Percentiles rank a stretch among this genome's conserved stretches.
Evolutionary conservation across 805 yeast genomes (phyloP).

Genomic region (Yarrowia sp.): DNA sequence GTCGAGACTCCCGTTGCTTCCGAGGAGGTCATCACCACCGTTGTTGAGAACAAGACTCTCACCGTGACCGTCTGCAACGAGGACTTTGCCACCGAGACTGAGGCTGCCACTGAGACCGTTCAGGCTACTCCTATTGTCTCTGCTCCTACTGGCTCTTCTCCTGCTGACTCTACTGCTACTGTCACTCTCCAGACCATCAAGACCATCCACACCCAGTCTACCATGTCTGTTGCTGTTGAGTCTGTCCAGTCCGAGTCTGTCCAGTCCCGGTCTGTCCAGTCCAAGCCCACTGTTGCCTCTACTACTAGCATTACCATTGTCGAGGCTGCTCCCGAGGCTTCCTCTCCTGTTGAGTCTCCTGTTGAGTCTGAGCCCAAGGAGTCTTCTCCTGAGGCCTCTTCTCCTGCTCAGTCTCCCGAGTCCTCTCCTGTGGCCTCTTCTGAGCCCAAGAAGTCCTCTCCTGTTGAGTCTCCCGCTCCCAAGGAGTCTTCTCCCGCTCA

Average conservation of each 20-base stretch:
- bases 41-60: background rate
- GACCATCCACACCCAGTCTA: background rate
- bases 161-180: background rate
- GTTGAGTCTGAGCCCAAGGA: too few relatives aligned
- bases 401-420: background rate
- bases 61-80: background rate
- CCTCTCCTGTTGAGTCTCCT: background rate
- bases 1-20: conserved; percentile 14
- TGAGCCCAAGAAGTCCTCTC: too few relatives aligned
- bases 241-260: background rate
- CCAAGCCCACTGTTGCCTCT: background rate
- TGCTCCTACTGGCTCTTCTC: background rate
- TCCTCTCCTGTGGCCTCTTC: background rate
- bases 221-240: background rate
- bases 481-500: background rate
- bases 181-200: background rate
- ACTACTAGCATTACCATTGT: background rate
- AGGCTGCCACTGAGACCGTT: background rate
- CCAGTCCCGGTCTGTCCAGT: background rate
- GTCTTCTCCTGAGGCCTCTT: background rate
- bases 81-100: background rate
- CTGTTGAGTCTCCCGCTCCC: too few relatives aligned
- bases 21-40: background rate
- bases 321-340: background rate
- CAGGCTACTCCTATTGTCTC: background rate